Percentiles rank a stretch among this genome's conserved stretches.
These are phyloP conservation scores for Elsinoe necatrix DNA, from an alignment of 2,329 filamentous ascomycete genomes.

Conservation along the genomic window DNA sequence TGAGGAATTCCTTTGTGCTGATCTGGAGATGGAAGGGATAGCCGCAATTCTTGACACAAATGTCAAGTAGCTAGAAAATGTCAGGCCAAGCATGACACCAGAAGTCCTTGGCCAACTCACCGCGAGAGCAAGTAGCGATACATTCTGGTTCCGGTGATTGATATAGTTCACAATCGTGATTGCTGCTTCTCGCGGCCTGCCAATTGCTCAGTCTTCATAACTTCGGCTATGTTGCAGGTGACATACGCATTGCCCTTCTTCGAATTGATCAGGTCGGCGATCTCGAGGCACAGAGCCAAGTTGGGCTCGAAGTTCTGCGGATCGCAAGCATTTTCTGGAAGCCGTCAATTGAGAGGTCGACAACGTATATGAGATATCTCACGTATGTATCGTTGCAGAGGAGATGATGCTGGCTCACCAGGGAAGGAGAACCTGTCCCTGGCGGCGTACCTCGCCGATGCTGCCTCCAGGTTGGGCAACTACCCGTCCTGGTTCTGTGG, in stretches of 20 bases:
- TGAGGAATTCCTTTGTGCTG: constrained; percentile 96
- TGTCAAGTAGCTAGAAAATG: constrained; percentile 66
- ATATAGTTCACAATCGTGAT: constrained; percentile 87
- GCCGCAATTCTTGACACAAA: constrained; percentile 99
- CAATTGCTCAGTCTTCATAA: constrained; percentile 23
- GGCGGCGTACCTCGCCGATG: constrained; percentile 88
- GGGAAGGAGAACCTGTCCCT: constrained; percentile 86
- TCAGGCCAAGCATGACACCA: neutral
- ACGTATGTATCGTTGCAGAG: constrained; percentile 88
- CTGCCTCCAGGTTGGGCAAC: constrained; percentile 63
- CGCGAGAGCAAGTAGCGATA: constrained; percentile 77
- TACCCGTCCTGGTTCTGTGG: neutral
- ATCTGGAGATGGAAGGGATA: constrained; percentile 99
- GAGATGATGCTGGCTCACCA: constrained; percentile 68
- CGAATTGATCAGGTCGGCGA: constrained; percentile 89
- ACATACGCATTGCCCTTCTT: constrained; percentile 83
- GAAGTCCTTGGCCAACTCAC: constrained; percentile 33
- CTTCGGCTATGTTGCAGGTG: too few relatives aligned
- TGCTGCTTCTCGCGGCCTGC: constrained; percentile 79
- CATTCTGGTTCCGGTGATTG: constrained; percentile 95
- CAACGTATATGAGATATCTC: constrained; percentile 24
- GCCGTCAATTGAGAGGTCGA: neutral
- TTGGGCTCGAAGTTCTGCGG: constrained; percentile 98
- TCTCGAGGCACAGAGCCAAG: constrained; percentile 90
- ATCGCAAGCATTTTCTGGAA: constrained; percentile 78